Evolutionary conservation across 176 grass and related monocot species (phyloP), one percentile per base, ranked within the genome.

Genomic region (Oryza meyeriana): DNA sequence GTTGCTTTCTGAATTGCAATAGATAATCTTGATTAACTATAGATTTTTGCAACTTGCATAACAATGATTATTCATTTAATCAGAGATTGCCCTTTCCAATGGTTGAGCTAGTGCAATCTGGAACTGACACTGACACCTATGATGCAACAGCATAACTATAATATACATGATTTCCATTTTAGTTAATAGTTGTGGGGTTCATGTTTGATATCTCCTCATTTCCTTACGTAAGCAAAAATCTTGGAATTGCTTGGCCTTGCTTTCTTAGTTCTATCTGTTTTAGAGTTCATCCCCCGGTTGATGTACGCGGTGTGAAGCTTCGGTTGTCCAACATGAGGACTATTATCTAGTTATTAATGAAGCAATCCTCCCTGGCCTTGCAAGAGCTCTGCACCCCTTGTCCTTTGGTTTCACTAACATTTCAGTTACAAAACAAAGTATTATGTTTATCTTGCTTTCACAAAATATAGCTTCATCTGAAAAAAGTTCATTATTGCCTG

Each of bases 1-100:
- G 0, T 84, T 88, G 4, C 59, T 79, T 67, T 68, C 67, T 78
- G 73, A 35, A 57, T 89, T 73, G 57, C 64, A 66, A 33, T 48
- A 57, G 57, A 25, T 35, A 59, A 4, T 24, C 1, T 58, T 35
- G 39, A 20, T 47, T 62, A 48, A 14, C 10, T 34, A 70, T 31
- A 59, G 2, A 24, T 17, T 31, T 1, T 29, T 80, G 29, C 38
- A 75, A 78, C 8, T 79, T 50, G 27, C 61, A 74, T 74, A 47
- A 17, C 59, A 33, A 32, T 73, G 25, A 66, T 24, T 58, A 48
- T 70, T 64, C n/a, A 26, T 8, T n/a, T 47, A 41, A 8, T 74
- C 34, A 76, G 32, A 30, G 29, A 29, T 24, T 9, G 35, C 33
- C 44, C 71, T 79, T 61, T 61, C 27, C 34, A 42, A 36, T 61